Evolutionary conservation across 768 basidiomycete species (phyloP), one percentile per base, ranked within the genome.

Genomic region (Kwoniella newhampshirensis): DNA sequence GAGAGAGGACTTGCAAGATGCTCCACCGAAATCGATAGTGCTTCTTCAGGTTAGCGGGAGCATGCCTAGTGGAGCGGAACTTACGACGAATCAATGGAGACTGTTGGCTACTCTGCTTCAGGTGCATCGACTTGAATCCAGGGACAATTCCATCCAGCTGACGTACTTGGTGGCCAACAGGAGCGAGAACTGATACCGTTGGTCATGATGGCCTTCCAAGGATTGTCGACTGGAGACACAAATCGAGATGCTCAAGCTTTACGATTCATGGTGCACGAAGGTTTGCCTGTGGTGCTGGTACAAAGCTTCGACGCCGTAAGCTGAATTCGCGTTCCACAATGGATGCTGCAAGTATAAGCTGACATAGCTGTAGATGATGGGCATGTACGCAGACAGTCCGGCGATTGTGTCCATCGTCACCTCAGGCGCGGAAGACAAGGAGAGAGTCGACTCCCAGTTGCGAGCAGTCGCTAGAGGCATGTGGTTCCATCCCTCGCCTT

Each of bases 21-120:
- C 73, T 7, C 81, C 84, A 17, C 52, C 62, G 2, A 66, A 64
- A 54, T 84, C 91, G 32, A 84, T 94, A 62, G 88, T 98, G 13
- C 82, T 97, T 58, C 80, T 99, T 18, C 64, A 73, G 46, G 63
- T 70, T 18, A 67, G 72, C 46, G 75, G 75, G 9, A 70, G 54
- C 36, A 63, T 63, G 47, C 77, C 75, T 0, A 93, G 91, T 35
- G 75, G 75, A 3, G 63, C 67, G 25, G 71, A 74, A 39, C 41
- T 73, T 36, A 63, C 65, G 18, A 59, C 60, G 8, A 49, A 66
- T 21, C 73, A 76, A 45, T 76, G 73, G 73, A 59, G 71, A 17
- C 27, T 70, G n/a, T 43, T 73, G 27, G 67, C 63, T 2, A 66
- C 71, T 6, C 59, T 76, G n/a, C 36, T 76, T n/a, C 60, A 65